Base-by-base conservation (phyloP, 345 rosid genomes). In the Acer campestre region DNA sequence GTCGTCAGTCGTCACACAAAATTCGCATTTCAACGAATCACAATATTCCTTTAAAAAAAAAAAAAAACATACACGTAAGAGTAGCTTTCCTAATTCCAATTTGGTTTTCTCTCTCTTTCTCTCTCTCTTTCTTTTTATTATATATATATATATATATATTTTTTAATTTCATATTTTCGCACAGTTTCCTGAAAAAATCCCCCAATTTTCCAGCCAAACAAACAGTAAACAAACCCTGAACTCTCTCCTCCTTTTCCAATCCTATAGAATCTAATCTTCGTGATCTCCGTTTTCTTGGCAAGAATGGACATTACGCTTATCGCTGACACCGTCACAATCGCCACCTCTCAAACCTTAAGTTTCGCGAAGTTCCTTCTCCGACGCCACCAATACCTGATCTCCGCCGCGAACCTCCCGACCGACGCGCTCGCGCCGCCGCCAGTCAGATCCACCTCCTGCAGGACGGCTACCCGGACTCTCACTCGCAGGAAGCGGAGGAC, bases 291-390 rank as follows among this genome's bases (percentile, higher is more conserved):
- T 8, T 8, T 51, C 38, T 82, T 7, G 56, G 51, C 40, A 55
- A 65, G n/a, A 42, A 91, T 94, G 97, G 94, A 90, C 3, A 46
- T 88, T n/a, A 79, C 90, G 18, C 71, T 90, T 23, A 63, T 86
- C 68, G 80, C 85, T 25, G 97, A 94, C 59, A 65, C 88, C 11
- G 70, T 82, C 4, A 55, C 89, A 0, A 67, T 87, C 0, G 87
- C 81, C 78, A 76, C 93, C 3, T 79, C 84, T 0, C 93, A 86
- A 68, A 89, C 89, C 64, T 67, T 84, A 78, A 90, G 87, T 73
- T 83, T 88, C 65, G 92, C 89, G 7, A 89, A 86, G 61, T 85
- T 84, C 78, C 53, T 85, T 1, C 81, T 86, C 40, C 79, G 14
- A 46, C 49, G 79, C 20, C 83, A 85, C 17, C 84, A 58, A 17